These are phyloP conservation scores for Kwoniella shivajii DNA, from an alignment of 1,284 basidiomycete genomes.

Conservation along the genomic window DNA sequence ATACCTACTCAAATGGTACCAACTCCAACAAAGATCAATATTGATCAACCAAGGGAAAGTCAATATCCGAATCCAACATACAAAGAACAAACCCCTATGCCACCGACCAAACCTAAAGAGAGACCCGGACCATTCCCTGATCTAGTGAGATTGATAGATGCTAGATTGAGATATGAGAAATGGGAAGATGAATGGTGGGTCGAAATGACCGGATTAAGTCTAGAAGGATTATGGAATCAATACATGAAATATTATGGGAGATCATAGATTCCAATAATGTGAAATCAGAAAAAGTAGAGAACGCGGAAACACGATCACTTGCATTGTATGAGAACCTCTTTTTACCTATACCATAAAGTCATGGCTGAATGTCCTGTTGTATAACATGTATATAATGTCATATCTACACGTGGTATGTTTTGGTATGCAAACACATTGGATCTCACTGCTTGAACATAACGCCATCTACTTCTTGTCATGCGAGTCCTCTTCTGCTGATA, in stretches of 20 bases:
- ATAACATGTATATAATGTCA: too few relatives aligned
- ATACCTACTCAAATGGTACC: constrained; percentile 18
- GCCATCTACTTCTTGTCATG: too few relatives aligned
- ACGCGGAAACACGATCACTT: too few relatives aligned
- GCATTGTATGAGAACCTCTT: too few relatives aligned
- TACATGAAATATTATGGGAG: constrained; percentile 34
- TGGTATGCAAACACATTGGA: too few relatives aligned
- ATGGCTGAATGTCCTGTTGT: too few relatives aligned
- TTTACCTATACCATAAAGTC: too few relatives aligned
- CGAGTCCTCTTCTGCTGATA: too few relatives aligned
- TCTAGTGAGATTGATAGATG: constrained; percentile 31
- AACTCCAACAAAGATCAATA: not conserved
- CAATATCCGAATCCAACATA: constrained; percentile 6
- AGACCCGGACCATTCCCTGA: constrained; percentile 35
- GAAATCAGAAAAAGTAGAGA: too few relatives aligned
- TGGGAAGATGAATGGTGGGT: constrained; percentile 37
- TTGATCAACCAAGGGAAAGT: not conserved
- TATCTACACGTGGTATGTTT: too few relatives aligned
- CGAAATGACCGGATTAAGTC: constrained; percentile 31
- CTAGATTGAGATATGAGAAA: constrained; percentile 26
- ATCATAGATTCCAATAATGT: too few relatives aligned
- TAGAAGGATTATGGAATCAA: constrained; percentile 33
- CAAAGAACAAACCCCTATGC: not conserved
- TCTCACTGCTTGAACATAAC: too few relatives aligned
- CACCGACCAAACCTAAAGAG: constrained; percentile 2